Evolutionary conservation across 1,284 basidiomycete genomes (phyloP), one percentile per base, ranked within the genome.

Genomic region (Mycena citricolor): DNA sequence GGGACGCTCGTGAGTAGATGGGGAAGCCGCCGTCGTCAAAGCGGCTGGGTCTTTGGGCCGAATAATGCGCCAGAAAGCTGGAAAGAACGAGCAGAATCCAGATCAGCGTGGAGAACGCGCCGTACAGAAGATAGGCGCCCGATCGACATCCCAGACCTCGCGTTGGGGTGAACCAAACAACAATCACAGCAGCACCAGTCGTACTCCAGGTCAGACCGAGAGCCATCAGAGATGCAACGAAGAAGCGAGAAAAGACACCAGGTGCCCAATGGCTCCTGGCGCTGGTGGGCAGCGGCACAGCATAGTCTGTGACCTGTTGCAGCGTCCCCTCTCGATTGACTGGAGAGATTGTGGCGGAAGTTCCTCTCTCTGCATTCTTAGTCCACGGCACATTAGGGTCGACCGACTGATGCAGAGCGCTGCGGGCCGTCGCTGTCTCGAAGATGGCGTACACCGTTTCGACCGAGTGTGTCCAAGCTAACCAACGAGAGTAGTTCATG

Each of bases 181-280:
- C 55, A 4, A 73, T 54, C 20, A 71, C 23, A 1, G 65, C 66
- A 3, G 65, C 61, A 3, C 59, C 55, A 0, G 64, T 61, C 1
- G 70, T 71, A 1, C 62, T 62, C 69, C 71, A 74, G 39, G 71
- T 69, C 21, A 73, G 48, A 1, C 48, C 42, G 5, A 71, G 39
- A 4, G 65, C 61, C 17, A 65, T 46, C 1, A 60, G 5, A 1
- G 68, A 66, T 7, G 69, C 67, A 1, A 67, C 25, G 8, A 61
- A 33, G 42, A 69, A 64, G 24, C 69, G 63, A 16, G 13, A 24
- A n/a, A 22, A 6, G 22, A 25, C 24, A 11, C 22, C 8, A 1
- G 47, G 55, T 8, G 58, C 62, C 60, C 60, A 65, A 22, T 50
- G 54, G 44, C 57, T 49, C 0, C 39, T 19, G 14, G 11, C 22